A percentile compares a stretch with the other conserved stretches of the same genome.
Evolutionary conservation across 768 basidiomycete genomes (phyloP).

Genomic region (Mycena epipterygia): DNA sequence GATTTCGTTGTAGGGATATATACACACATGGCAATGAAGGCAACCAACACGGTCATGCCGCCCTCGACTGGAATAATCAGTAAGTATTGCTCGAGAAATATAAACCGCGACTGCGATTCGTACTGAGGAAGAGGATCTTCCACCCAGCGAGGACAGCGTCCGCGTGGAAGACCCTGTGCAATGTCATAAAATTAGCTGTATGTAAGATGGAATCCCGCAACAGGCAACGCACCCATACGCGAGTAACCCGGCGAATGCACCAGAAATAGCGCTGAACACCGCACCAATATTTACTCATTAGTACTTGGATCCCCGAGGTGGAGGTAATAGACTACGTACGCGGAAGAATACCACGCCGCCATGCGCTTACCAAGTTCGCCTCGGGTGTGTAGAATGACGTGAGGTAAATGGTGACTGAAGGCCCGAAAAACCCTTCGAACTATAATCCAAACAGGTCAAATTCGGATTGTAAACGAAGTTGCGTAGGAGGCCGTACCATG

Average conservation of each 20-base stretch:
- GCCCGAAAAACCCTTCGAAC: conserved; percentile 10
- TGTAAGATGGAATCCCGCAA: background rate
- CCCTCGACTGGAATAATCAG: background rate
- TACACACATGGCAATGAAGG: background rate
- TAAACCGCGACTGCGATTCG: background rate
- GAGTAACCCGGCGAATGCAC: background rate
- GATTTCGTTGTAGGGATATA: background rate
- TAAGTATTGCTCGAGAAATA: background rate
- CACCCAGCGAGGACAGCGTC: conserved; percentile 6
- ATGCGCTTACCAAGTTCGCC: conserved; percentile 10
- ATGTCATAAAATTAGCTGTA: background rate
- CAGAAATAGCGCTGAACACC: background rate
- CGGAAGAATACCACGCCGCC: conserved; percentile 1
- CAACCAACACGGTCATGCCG: background rate
- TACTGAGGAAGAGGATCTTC: conserved; percentile 16
- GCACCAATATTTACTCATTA: background rate
- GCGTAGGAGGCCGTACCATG: no score
- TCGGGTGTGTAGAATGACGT: conserved; percentile 6
- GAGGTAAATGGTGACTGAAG: background rate
- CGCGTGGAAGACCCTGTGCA: background rate
- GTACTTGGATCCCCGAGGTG: no score
- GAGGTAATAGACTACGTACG: background rate
- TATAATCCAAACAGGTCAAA: background rate
- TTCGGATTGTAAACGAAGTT: background rate
- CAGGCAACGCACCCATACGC: background rate